Base-by-base conservation (phyloP, 2,329 filamentous ascomycete species). In the Fusarium virguliforme region DNA sequence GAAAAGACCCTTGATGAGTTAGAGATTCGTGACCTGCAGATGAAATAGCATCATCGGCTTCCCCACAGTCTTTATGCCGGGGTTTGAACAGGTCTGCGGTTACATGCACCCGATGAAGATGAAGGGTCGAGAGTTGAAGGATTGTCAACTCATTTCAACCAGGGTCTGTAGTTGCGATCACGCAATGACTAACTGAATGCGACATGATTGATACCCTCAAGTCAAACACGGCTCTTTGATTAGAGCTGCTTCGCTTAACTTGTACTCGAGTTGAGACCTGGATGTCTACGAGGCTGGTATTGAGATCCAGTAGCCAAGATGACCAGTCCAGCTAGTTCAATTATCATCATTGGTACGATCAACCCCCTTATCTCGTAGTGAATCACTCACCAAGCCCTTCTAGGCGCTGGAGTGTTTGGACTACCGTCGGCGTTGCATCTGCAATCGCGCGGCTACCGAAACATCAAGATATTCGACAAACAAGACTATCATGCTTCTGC, bases 41-140 rank as follows among this genome's bases (percentile, higher is more conserved):
- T 34, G 13, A 58, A 58, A 58, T 46, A 58, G 4, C 55, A 58
- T 34, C 26, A 41, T 41, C 38, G n/a, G n/a, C 4, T 58, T 58
- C 38, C 34, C 51, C 51, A 54, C 51, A 54, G 18, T 24, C 5
- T 37, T 26, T 8, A 54, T 28, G 8, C 26, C 43, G 13, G 26
- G 43, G 3, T 30, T 48, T 26, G 34, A 46, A 26, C 30, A 34
- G 10, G 18, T 7, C 2, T 1, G 10, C 51, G 51, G 51, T 38
- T 54, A 18, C 51, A 54, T 54, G 51, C 8, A 37, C 34, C 51
- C 51, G 51, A 37, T 18, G 8, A 54, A n/a, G 24, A 35, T 32
- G 8, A 54, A 24, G 22, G 43, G 50, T 38, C 13, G 24, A 38
- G 51, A 12, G 43, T 48, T 48, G 43, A 30, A 48, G 43, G 43